These are phyloP conservation scores for Beauveria sp. DNA, from an alignment of 2,329 filamentous ascomycete species.

Conservation along the genomic window DNA sequence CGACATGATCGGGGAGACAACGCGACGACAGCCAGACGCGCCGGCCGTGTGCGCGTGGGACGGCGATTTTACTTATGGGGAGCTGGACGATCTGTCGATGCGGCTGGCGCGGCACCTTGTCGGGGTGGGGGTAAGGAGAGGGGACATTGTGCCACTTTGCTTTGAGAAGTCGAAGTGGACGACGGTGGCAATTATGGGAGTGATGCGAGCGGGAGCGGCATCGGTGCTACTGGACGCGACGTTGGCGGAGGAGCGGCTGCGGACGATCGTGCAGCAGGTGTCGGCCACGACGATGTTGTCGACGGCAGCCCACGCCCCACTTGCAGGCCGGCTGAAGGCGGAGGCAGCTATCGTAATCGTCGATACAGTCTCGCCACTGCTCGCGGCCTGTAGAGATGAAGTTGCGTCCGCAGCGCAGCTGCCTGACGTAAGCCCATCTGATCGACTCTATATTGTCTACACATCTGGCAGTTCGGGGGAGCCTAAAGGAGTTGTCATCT, in stretches of 20 bases:
- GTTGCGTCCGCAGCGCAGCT: not conserved
- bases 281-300: not conserved
- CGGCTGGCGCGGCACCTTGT: constrained; percentile 13
- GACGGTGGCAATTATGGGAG: constrained; percentile 22
- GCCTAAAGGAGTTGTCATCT: constrained; percentile 18
- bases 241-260: constrained; percentile 11
- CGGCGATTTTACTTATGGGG: constrained; percentile 16
- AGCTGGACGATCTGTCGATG: constrained; percentile 17
- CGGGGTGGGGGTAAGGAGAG: not conserved
- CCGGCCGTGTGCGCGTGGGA: constrained; percentile 20
- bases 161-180: constrained; percentile 23
- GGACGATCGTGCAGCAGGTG: constrained; percentile 5
- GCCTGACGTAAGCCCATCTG: not conserved
- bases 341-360: not conserved
- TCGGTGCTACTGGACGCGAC: constrained; percentile 24
- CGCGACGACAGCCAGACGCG: constrained; percentile 7
- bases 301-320: not conserved
- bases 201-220: constrained; percentile 25
- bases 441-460: constrained; percentile 17
- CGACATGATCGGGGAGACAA: not conserved
- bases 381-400: not conserved
- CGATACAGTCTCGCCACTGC: not conserved
- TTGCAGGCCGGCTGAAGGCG: not conserved
- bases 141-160: constrained; percentile 13
- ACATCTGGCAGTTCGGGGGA: constrained; percentile 17